Evolutionary conservation across 768 basidiomycete genomes (phyloP).

Genomic region (Asterophora lycoperdoides): DNA sequence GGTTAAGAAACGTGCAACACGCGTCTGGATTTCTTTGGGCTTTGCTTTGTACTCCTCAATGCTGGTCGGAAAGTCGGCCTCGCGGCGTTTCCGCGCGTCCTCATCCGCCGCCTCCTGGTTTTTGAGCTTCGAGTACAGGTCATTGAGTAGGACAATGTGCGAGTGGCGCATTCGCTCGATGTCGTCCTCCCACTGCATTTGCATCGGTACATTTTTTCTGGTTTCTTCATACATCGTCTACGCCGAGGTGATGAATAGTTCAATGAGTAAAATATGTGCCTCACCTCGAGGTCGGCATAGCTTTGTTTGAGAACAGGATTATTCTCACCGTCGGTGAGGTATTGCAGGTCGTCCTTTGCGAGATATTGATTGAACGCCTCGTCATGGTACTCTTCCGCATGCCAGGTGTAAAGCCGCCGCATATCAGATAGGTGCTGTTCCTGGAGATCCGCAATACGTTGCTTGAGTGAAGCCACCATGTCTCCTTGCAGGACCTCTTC

Average conservation of each 20-base stretch:
- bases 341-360: slow-evolving; percentile 27
- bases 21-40: slow-evolving; percentile 41
- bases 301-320: slow-evolving; percentile 14
- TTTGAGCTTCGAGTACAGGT: slow-evolving; percentile 16
- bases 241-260: not conserved
- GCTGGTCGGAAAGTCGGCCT: slow-evolving; percentile 31
- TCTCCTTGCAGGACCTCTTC: slow-evolving; percentile 26
- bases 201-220: slow-evolving; percentile 14
- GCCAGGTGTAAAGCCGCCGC: slow-evolving; percentile 31
- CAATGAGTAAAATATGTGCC: not conserved
- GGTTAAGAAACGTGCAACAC: slow-evolving; percentile 46
- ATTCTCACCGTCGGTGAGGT: slow-evolving; percentile 19
- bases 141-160: slow-evolving; percentile 24
- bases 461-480: slow-evolving; percentile 21
- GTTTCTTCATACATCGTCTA: slow-evolving; percentile 25
- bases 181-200: slow-evolving; percentile 27
- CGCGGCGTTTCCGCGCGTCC: slow-evolving; percentile 20
- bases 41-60: slow-evolving; percentile 31
- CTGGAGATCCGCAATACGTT: slow-evolving; percentile 25
- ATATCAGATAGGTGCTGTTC: slow-evolving; percentile 33
- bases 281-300: slow-evolving; percentile 23
- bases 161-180: slow-evolving; percentile 27
- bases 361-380: slow-evolving; percentile 31
- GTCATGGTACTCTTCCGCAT: slow-evolving; percentile 32
- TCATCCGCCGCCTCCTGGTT: slow-evolving; percentile 21